Evolutionary conservation across 2,329 filamentous ascomycete genomes (phyloP).

Genomic region (Nannizzia gypsea): DNA sequence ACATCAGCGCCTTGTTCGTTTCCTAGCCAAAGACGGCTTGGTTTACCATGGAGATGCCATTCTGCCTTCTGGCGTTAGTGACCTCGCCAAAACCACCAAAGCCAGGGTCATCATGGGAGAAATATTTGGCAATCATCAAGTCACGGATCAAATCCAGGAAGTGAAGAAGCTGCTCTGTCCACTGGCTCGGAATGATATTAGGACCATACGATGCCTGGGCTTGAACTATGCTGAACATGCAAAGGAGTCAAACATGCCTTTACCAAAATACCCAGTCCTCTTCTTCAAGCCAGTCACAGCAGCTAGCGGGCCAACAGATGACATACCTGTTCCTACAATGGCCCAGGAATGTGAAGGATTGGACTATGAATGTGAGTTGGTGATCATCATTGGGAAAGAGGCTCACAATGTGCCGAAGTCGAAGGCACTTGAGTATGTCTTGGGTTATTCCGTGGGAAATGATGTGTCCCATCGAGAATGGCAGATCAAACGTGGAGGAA

Average conservation of each 20-base stretch:
- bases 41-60: conserved; percentile 66
- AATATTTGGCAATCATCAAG: conserved; percentile 52
- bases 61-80: conserved; percentile 47
- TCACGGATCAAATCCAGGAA: conserved; percentile 50
- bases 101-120: conserved; percentile 54
- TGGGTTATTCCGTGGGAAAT: conserved; percentile 65
- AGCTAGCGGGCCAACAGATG: conserved; percentile 51
- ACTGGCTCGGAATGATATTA: conserved; percentile 49
- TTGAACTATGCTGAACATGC: conserved; percentile 64
- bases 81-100: conserved; percentile 49
- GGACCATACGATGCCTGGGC: conserved; percentile 57
- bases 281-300: conserved; percentile 63
- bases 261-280: conserved; percentile 59
- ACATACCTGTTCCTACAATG: conserved; percentile 53
- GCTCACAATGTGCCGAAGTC: conserved; percentile 54
- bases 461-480: conserved; percentile 72
- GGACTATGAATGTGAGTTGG: conserved; percentile 73
- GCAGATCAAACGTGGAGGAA: conserved; percentile 56
- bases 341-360: conserved; percentile 55
- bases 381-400: conserved; percentile 58
- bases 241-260: conserved; percentile 55
- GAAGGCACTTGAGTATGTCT: conserved; percentile 56
- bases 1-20: conserved; percentile 56
- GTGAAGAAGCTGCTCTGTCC: conserved; percentile 49
- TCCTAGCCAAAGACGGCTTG: conserved; percentile 57